Conservation (phyloP, 495 filamentous ascomycete species). For the Penicillium angulare region DNA sequence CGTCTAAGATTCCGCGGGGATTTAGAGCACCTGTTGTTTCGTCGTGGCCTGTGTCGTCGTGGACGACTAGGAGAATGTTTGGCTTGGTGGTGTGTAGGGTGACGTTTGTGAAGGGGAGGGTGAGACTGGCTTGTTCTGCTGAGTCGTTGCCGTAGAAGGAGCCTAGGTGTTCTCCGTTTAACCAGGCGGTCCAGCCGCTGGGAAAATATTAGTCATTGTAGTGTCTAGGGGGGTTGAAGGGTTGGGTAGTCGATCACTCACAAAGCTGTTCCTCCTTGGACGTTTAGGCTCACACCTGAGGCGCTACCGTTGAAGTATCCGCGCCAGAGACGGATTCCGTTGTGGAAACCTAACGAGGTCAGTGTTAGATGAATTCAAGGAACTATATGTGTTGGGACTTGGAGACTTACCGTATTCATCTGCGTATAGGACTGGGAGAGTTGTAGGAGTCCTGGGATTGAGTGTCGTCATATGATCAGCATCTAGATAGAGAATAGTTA, state of each 20-base stretch:
- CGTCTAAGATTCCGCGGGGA: conserved; percentile 66
- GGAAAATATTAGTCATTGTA: not conserved
- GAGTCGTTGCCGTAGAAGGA: conserved; percentile 55
- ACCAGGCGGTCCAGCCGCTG: conserved; percentile 54
- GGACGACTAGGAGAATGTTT: conserved; percentile 66
- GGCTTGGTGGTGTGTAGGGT: conserved; percentile 45
- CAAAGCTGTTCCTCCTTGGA: conserved; percentile 63
- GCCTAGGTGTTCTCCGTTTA: conserved; percentile 53
- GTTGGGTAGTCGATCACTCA: conserved; percentile 23
- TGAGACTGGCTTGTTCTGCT: conserved; percentile 29
- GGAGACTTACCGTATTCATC: conserved; percentile 57
- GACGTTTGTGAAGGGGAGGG: conserved; percentile 40
- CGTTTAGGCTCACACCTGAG: conserved; percentile 53
- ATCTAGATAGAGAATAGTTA: conserved; percentile 39
- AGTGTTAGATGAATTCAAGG: too few species aligned
- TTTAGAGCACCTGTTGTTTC: conserved; percentile 63
- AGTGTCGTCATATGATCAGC: conserved; percentile 54
- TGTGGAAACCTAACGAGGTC: conserved; percentile 63
- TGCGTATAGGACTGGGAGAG: conserved; percentile 54
- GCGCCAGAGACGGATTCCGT: conserved; percentile 65
- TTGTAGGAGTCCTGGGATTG: conserved; percentile 59
- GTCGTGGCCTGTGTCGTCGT: conserved; percentile 71
- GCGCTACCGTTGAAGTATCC: conserved; percentile 62
- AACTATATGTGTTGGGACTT: not conserved
- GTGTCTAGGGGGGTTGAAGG: too few species aligned